Percentiles rank a stretch among this genome's conserved stretches.
phyloP scores from a whole-genome alignment of 2,329 filamentous ascomycete genomes.

The Botrytis paeoniae region DNA sequence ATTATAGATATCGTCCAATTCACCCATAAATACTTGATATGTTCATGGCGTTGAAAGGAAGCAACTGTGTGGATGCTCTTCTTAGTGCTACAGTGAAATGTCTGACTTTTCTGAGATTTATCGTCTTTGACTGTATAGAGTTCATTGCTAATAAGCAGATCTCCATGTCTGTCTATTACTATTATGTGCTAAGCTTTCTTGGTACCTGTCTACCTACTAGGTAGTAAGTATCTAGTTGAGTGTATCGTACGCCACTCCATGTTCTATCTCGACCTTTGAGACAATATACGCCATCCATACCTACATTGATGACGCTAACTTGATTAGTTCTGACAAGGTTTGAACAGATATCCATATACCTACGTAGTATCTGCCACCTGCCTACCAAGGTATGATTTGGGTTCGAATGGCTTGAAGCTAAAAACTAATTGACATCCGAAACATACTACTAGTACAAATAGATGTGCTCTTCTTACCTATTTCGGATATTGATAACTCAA shows the following conservation, averaged over 20 bases:
- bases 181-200: not conserved
- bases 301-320: not conserved
- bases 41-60: not conserved
- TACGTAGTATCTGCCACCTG: not conserved
- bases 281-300: not conserved
- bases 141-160: not conserved
- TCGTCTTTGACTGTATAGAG: not conserved
- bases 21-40: not conserved
- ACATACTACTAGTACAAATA: not conserved
- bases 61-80: not conserved
- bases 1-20: not conserved
- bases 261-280: not conserved
- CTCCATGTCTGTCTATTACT: not conserved
- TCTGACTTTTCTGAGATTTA: not conserved
- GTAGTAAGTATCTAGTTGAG: not conserved
- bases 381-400: not conserved
- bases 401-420: not conserved
- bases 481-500: not conserved
- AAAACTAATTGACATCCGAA: not conserved
- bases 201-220: not conserved
- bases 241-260: not conserved
- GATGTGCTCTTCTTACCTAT: not conserved
- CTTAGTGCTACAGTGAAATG: not conserved
- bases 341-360: not conserved
- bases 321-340: not conserved